Conservation (phyloP, 345 rosid genomes). For the Cardamine resedifolia region DNA sequence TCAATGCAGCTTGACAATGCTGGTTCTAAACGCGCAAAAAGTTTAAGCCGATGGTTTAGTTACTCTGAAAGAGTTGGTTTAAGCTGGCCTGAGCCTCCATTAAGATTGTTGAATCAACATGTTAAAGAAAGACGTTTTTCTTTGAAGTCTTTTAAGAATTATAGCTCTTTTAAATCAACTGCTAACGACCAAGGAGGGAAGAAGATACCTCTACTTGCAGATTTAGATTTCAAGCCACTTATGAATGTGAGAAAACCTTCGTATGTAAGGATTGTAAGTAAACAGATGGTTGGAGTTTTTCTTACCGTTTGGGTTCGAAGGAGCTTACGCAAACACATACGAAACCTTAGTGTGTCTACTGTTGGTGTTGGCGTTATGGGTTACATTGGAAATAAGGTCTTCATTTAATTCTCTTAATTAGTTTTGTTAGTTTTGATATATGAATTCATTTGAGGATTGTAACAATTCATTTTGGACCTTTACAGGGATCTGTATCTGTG, state of each 20-base stretch:
- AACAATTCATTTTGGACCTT: slow-evolving; percentile 1
- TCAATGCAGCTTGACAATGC: slow-evolving; percentile 25
- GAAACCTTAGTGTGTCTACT: slow-evolving; percentile 72
- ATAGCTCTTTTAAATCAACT: slow-evolving; percentile 33
- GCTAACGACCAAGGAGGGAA: not conserved
- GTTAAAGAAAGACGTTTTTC: slow-evolving; percentile 49
- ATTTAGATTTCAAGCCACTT: slow-evolving; percentile 39
- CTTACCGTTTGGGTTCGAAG: slow-evolving; percentile 83
- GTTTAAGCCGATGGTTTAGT: slow-evolving; percentile 30
- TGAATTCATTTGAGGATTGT: not conserved
- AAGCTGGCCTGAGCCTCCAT: slow-evolving; percentile 85
- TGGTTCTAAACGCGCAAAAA: slow-evolving; percentile 7
- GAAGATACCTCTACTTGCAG: slow-evolving; percentile 21
- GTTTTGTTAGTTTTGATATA: not conserved
- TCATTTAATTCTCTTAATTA: slow-evolving; percentile 17
- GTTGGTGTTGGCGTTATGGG: slow-evolving; percentile 98
- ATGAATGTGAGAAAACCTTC: slow-evolving; percentile 61
- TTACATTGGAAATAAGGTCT: slow-evolving; percentile 92
- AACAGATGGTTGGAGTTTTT: slow-evolving; percentile 91
- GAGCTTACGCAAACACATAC: slow-evolving; percentile 77
- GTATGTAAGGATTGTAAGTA: slow-evolving; percentile 79
- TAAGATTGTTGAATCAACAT: slow-evolving; percentile 60
- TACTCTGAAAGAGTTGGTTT: slow-evolving; percentile 62
- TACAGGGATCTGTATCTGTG: slow-evolving; percentile 89
- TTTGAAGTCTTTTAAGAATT: slow-evolving; percentile 22